phyloP scores from a whole-genome alignment of 352 stramenopile genomes.

The Globisporangium solare region DNA sequence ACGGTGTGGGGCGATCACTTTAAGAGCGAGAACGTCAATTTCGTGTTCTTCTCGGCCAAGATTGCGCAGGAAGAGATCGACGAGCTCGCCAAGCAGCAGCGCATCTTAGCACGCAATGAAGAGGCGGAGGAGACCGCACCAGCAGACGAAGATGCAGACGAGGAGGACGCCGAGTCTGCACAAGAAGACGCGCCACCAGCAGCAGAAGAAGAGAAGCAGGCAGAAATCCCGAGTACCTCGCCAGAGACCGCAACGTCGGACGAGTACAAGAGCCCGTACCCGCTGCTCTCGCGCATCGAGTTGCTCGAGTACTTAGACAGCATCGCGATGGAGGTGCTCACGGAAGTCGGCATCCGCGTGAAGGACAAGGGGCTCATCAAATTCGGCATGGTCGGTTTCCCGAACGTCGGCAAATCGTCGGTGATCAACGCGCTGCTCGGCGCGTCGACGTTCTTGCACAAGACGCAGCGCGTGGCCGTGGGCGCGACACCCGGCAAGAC shows the following conservation, averaged over 20 bases:
- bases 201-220: background rate
- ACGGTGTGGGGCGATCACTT: conserved; percentile 95
- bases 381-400: conserved; percentile 99
- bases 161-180: conserved; percentile 5
- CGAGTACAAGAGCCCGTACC: conserved; percentile 32
- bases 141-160: conserved; percentile 11
- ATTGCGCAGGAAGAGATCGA: conserved; percentile 91
- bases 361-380: conserved; percentile 86
- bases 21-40: conserved; percentile 81
- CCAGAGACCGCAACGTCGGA: background rate
- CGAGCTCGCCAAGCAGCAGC: conserved; percentile 62
- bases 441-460: conserved; percentile 93
- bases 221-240: background rate
- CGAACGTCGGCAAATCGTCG: conserved; percentile 99
- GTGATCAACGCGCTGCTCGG: conserved; percentile 99
- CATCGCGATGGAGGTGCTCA: conserved; percentile 50
- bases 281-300: conserved; percentile 67
- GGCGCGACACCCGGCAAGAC: conserved; percentile 98
- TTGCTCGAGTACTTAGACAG: conserved; percentile 66
- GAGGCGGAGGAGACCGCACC: conserved; percentile 21
- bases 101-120: conserved; percentile 23
- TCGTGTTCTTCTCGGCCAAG: conserved; percentile 98
- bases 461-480: conserved; percentile 95
- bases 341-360: conserved; percentile 53
- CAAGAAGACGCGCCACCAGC: conserved; percentile 6